Evolutionary conservation across 2,329 filamentous ascomycete genomes (phyloP).

Genomic region (Phialocephala subalpina): DNA sequence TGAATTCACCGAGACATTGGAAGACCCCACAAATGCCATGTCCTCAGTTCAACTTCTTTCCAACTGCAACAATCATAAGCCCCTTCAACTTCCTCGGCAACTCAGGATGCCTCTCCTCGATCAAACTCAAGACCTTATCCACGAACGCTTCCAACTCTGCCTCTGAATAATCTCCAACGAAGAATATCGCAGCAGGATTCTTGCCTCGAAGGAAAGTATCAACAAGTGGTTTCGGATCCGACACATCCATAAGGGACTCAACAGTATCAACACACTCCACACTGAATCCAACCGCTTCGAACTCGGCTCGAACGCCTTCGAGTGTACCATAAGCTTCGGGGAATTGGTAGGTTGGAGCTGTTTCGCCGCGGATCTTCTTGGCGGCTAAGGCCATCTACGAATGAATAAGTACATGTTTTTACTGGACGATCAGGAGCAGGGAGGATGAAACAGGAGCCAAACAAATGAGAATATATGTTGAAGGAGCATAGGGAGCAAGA

Average conservation of each 20-base stretch:
- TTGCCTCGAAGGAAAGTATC: constrained; percentile 16
- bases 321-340: constrained; percentile 5
- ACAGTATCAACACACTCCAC: constrained; percentile 1
- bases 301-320: constrained; percentile 13
- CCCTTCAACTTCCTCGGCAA: constrained; percentile 10
- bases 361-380: constrained; percentile 9
- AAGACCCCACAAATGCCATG: no score
- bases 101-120: neutral
- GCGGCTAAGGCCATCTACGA: constrained; percentile 9
- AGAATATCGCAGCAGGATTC: constrained; percentile 14
- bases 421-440: no score
- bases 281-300: constrained; percentile 9
- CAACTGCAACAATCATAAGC: constrained; percentile 15
- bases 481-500: neutral
- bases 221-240: constrained; percentile 13
- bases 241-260: constrained; percentile 8
- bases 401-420: neutral
- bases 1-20: no score
- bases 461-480: no score
- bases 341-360: neutral
- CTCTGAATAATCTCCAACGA: constrained; percentile 10
- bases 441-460: no score
- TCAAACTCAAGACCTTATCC: constrained; percentile 15
- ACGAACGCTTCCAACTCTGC: constrained; percentile 9
- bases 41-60: constrained; percentile 6